These are phyloP conservation scores for Gaeumannomyces tritici DNA, from an alignment of 2,329 filamentous ascomycete genomes.

Conservation along the genomic window DNA sequence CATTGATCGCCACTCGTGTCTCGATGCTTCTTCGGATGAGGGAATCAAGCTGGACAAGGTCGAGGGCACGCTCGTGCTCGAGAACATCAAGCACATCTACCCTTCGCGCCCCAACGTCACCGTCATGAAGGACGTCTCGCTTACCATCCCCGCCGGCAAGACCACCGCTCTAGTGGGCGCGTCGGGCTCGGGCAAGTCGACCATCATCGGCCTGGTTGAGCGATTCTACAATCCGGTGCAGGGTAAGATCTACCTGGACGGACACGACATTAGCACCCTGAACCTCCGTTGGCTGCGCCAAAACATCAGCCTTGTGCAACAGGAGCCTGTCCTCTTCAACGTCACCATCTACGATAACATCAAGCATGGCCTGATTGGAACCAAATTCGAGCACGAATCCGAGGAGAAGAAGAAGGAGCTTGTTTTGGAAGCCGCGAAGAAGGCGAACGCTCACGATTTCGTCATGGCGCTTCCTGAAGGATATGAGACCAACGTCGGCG, in stretches of 20 bases:
- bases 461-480: slow-evolving; percentile 72
- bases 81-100: slow-evolving; percentile 84
- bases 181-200: slow-evolving; percentile 90
- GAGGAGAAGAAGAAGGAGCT: slow-evolving; percentile 61
- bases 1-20: slow-evolving; percentile 77
- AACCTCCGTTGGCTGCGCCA: slow-evolving; percentile 88
- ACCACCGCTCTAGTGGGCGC: slow-evolving; percentile 89
- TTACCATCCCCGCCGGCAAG: slow-evolving; percentile 79
- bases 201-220: slow-evolving; percentile 86
- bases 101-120: slow-evolving; percentile 84
- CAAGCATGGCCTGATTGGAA: slow-evolving; percentile 80
- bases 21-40: slow-evolving; percentile 63
- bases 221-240: slow-evolving; percentile 87
- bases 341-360: slow-evolving; percentile 89
- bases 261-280: slow-evolving; percentile 66
- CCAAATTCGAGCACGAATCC: slow-evolving; percentile 57
- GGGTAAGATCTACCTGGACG: slow-evolving; percentile 72
- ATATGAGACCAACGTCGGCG: slow-evolving; percentile 91
- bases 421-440: slow-evolving; percentile 73
- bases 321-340: slow-evolving; percentile 85
- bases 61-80: slow-evolving; percentile 69
- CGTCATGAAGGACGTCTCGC: slow-evolving; percentile 75
- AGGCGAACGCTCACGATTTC: slow-evolving; percentile 92
- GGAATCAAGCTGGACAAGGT: slow-evolving; percentile 68
- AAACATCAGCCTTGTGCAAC: slow-evolving; percentile 85